phyloP scores from a whole-genome alignment of 2,329 filamentous ascomycete genomes.

The Whalleya microplaca region DNA sequence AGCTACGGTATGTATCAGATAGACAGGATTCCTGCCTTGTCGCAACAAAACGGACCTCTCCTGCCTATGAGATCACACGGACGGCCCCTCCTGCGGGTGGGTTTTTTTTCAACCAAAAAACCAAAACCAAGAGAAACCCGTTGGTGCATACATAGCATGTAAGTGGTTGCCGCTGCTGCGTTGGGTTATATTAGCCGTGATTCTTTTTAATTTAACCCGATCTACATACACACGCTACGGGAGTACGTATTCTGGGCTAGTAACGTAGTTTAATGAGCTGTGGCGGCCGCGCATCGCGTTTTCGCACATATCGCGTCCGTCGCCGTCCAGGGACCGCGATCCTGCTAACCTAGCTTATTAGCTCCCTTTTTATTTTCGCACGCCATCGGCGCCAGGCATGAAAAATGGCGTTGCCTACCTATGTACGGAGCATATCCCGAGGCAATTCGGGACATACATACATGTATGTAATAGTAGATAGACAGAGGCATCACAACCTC shows the following conservation, averaged over 20 bases:
- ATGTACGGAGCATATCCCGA: no score
- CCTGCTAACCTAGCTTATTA: neutral
- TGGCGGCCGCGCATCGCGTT: neutral
- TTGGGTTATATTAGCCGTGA: neutral
- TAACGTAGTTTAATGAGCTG: neutral
- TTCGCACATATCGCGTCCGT: neutral
- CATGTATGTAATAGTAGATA: no score
- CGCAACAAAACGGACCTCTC: neutral
- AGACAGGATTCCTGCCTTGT: neutral
- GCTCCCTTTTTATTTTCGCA: neutral
- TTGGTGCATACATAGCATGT: no score
- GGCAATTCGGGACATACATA: no score
- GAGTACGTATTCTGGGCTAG: neutral
- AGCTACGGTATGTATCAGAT: neutral
- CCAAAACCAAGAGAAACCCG: no score
- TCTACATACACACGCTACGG: neutral
- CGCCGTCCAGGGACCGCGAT: neutral
- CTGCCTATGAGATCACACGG: neutral
- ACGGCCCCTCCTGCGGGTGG: no score
- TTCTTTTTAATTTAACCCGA: neutral
- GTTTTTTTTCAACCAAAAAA: no score
- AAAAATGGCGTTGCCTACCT: neutral
- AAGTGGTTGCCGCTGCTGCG: neutral
- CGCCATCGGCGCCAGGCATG: neutral
- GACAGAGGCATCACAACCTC: neutral